phyloP scores from a whole-genome alignment of 2,329 filamentous ascomycete species.

The Dendryphion nanum region DNA sequence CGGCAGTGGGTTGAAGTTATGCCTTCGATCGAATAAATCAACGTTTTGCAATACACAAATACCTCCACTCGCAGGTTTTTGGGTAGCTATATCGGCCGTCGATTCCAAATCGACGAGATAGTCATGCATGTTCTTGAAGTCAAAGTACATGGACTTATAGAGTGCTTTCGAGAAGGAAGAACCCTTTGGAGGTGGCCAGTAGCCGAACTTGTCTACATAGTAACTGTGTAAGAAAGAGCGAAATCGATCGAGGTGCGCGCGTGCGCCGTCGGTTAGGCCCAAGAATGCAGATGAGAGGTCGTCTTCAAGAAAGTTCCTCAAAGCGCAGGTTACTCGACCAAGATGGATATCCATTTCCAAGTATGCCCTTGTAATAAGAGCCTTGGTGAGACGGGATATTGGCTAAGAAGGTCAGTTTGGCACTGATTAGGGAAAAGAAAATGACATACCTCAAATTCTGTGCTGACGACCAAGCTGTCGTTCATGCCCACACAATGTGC shows the following conservation, averaged over 20 bases:
- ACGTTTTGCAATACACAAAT: conserved; percentile 70
- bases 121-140: conserved; percentile 70
- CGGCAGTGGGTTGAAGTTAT: conserved; percentile 59
- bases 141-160: conserved; percentile 61
- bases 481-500: conserved; percentile 78
- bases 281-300: conserved; percentile 66
- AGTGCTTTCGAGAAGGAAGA: conserved; percentile 57
- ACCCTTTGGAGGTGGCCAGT: conserved; percentile 63
- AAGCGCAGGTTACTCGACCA: conserved; percentile 54
- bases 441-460: conserved; percentile 60
- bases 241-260: conserved; percentile 71
- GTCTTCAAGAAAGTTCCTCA: conserved; percentile 68
- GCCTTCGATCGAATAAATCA: conserved; percentile 62
- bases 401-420: conserved; percentile 19
- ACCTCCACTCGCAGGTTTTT: conserved; percentile 60
- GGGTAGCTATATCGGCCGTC: conserved; percentile 50
- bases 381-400: conserved; percentile 55
- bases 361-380: conserved; percentile 62
- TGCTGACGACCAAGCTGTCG: conserved; percentile 54
- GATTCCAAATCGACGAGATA: conserved; percentile 66
- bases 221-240: conserved; percentile 65
- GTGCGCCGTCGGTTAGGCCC: conserved; percentile 60
- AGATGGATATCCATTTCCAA: conserved; percentile 66
- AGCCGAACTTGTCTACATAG: conserved; percentile 67
- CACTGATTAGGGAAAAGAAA: not conserved